Percentiles rank a stretch among this genome's conserved stretches.
phyloP scores from a whole-genome alignment of 2,329 filamentous ascomycete species.

The Aspergillus awamori region DNA sequence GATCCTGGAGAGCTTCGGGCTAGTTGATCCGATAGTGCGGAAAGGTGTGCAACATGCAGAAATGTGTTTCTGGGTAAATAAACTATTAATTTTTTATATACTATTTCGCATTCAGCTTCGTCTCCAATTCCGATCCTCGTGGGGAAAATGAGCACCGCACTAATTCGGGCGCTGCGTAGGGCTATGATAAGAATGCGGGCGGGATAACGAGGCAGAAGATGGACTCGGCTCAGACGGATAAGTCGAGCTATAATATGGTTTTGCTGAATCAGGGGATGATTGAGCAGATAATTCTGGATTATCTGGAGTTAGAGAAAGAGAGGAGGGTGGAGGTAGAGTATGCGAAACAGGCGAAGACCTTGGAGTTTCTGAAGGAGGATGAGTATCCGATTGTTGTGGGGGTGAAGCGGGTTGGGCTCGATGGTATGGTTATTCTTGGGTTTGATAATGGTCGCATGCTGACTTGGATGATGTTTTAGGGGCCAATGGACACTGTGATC shows the following conservation, averaged over 20 bases:
- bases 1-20: conserved; percentile 72
- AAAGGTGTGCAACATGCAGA: conserved; percentile 12
- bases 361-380: neutral
- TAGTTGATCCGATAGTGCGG: conserved; percentile 42
- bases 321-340: conserved; percentile 10
- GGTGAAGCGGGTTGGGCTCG: neutral
- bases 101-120: neutral
- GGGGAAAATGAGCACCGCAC: too few relatives aligned
- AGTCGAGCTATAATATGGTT: conserved; percentile 15
- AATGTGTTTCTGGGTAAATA: conserved; percentile 20
- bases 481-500: neutral
- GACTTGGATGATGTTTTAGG: neutral
- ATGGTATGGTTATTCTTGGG: neutral
- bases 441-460: neutral
- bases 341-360: conserved; percentile 7
- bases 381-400: conserved; percentile 7
- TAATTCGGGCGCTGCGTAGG: neutral
- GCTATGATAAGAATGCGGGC: conserved; percentile 5
- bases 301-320: neutral
- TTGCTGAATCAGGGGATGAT: conserved; percentile 20
- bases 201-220: conserved; percentile 13
- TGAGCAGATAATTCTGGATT: conserved; percentile 19
- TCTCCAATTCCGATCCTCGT: too few relatives aligned
- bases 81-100: too few relatives aligned
- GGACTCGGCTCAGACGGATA: neutral